phyloP scores from a whole-genome alignment of 2,329 filamentous ascomycete species.

The Ophiosphaerella herpotricha region DNA sequence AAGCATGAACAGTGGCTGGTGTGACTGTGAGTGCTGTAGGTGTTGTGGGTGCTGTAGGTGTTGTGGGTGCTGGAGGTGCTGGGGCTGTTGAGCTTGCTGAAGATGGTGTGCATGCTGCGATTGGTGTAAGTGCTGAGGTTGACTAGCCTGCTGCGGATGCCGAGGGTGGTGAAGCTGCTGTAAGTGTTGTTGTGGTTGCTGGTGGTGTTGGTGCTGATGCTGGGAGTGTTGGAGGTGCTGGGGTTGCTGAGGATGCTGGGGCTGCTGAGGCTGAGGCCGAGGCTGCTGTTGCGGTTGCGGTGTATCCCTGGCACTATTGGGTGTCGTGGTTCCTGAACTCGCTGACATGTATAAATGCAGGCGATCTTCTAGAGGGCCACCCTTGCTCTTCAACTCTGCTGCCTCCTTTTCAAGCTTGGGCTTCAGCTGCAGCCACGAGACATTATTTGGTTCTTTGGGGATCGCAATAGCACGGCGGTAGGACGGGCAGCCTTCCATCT shows the following conservation, averaged over 20 bases:
- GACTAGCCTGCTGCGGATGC: background rate
- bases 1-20: no score
- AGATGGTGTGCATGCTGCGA: background rate
- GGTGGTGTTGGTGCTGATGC: background rate
- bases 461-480: conserved; percentile 48
- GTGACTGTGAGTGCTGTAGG: no score
- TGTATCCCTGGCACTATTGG: conserved; percentile 15
- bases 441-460: conserved; percentile 44
- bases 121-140: background rate
- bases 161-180: background rate
- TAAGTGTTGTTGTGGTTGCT: background rate
- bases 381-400: conserved; percentile 21
- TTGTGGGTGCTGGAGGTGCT: no score
- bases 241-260: background rate
- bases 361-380: conserved; percentile 8
- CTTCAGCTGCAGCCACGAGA: conserved; percentile 42
- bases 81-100: background rate
- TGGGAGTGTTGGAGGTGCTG: background rate
- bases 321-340: conserved; percentile 26
- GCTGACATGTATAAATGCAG: conserved; percentile 14
- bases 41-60: no score
- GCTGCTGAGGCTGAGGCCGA: conserved; percentile 4
- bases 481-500: conserved; percentile 46
- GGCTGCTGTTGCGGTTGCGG: background rate
- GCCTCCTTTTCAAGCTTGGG: conserved; percentile 44